Base-by-base conservation (phyloP, 805 yeast genomes). In the Kazachstania bromeliacearum region DNA sequence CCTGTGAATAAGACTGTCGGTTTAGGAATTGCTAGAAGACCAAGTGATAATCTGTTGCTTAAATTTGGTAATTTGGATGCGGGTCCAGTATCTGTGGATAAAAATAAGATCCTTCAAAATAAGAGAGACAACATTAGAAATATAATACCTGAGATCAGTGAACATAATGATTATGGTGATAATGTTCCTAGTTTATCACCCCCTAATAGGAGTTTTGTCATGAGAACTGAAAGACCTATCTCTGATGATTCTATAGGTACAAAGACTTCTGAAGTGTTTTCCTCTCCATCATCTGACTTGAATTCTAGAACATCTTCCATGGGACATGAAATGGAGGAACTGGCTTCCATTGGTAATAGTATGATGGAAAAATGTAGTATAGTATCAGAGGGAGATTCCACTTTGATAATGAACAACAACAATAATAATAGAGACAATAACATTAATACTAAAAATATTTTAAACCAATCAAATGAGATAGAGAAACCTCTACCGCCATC, bases 211-310 rank as follows among this genome's bases (percentile, higher is more conserved):
- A 42, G 48, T 21, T 38, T 47, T 25, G 28, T 42, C 12, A 36
- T 35, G 1, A 48, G 36, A 23, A 36, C 28, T 24, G 55, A 54
- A 22, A 40, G 60, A 21, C 60, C 60, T 2, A 44, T 53, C n/a
- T 55, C 60, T 5, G 50, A 53, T 28, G 59, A 53, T 27, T 55
- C 60, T 5, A 55, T 53, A 2, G 47, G 50, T 10, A 55, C 60
- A 14, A 44, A 46, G 16, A 45, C 55, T 9, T 45, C 56, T 4
- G 59, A 51, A 18, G 29, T 55, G 9, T 55, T 55, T 29, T 53
- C 59, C 5, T 49, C 58, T 1, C 48, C 48, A 17, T 49, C 59
- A 1, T 42, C 56, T 7, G 57, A 51, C 20, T 38, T 45, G 12
- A 43, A 46, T 30, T 50, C 58, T 1, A 46, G 52, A 15, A 39